A percentile compares a stretch with the other conserved stretches of the same genome.
Conservation (phyloP, 2,329 filamentous ascomycete genomes). For the Chalara sp. region DNA sequence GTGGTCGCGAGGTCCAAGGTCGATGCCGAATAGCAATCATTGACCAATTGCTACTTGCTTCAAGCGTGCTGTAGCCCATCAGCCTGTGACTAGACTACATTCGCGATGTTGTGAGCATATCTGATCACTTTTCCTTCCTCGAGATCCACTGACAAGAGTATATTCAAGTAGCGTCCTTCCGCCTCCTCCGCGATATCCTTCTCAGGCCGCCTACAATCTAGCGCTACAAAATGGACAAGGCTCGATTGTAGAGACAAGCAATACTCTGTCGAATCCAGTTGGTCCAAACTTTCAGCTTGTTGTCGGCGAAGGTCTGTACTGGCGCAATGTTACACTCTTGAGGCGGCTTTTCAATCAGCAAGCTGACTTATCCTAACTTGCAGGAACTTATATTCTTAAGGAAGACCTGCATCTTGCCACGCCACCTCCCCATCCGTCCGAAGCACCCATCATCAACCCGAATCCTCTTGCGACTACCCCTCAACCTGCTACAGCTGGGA, state of each 20-base stretch:
- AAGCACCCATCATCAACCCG: slow-evolving; percentile 77
- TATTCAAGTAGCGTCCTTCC: slow-evolving; percentile 63
- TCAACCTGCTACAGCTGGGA: slow-evolving; percentile 76
- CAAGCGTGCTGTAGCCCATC: too few species aligned
- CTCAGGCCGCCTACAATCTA: slow-evolving; percentile 65
- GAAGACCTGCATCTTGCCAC: slow-evolving; percentile 91
- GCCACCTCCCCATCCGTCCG: slow-evolving; percentile 90
- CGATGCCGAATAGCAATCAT: too few species aligned
- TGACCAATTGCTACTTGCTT: too few species aligned
- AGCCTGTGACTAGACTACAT: background rate
- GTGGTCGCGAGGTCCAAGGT: too few species aligned
- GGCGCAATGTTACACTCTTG: slow-evolving; percentile 1
- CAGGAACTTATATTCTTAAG: slow-evolving; percentile 83
- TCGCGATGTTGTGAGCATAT: slow-evolving; percentile 24
- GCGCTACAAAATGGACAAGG: slow-evolving; percentile 59
- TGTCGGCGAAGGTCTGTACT: slow-evolving; percentile 72
- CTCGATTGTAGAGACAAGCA: slow-evolving; percentile 89
- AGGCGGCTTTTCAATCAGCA: background rate
- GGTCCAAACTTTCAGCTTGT: slow-evolving; percentile 84
- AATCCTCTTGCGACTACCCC: slow-evolving; percentile 86
- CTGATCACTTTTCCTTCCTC: background rate
- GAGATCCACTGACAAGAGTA: slow-evolving; percentile 16
- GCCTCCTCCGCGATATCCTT: slow-evolving; percentile 80
- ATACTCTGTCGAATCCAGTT: slow-evolving; percentile 71
- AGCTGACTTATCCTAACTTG: background rate